These are phyloP conservation scores for Reticulascus tulasneorum DNA, from an alignment of 2,329 filamentous ascomycete genomes.

Conservation along the genomic window DNA sequence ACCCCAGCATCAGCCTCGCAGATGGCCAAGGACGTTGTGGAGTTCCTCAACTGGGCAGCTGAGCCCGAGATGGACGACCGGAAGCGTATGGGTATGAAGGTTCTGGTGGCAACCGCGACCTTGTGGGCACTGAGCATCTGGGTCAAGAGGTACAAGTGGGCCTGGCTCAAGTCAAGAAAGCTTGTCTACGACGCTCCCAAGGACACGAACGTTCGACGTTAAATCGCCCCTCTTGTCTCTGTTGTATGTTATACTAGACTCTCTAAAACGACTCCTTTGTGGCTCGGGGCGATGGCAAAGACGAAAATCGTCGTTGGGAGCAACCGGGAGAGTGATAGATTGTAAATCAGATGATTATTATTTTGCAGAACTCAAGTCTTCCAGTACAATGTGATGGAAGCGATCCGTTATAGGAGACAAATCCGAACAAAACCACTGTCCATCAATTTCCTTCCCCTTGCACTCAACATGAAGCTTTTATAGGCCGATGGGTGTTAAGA, in stretches of 20 bases:
- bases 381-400: too few species aligned
- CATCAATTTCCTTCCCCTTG: too few species aligned
- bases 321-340: conserved; percentile 31
- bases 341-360: conserved; percentile 47
- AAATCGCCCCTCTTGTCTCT: conserved; percentile 23
- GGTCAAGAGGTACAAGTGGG: conserved; percentile 99
- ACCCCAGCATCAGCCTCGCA: conserved; percentile 93
- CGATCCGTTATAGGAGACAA: too few species aligned
- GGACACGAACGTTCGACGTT: conserved; percentile 43
- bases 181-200: conserved; percentile 78
- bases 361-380: too few species aligned
- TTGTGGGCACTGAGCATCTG: conserved; percentile 87
- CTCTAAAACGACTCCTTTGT: conserved; percentile 39
- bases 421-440: too few species aligned
- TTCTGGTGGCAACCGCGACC: conserved; percentile 72
- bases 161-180: conserved; percentile 93
- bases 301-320: conserved; percentile 17
- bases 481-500: too few species aligned
- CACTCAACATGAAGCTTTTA: too few species aligned
- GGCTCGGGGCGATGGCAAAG: conserved; percentile 31
- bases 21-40: conserved; percentile 99
- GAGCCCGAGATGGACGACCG: conserved; percentile 99
- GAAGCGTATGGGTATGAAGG: conserved; percentile 99
- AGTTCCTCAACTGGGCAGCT: conserved; percentile 98
- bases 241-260: conserved; percentile 25